These are phyloP conservation scores for Hirsutella thompsonii DNA, from an alignment of 2,329 filamentous ascomycete species.

Conservation along the genomic window DNA sequence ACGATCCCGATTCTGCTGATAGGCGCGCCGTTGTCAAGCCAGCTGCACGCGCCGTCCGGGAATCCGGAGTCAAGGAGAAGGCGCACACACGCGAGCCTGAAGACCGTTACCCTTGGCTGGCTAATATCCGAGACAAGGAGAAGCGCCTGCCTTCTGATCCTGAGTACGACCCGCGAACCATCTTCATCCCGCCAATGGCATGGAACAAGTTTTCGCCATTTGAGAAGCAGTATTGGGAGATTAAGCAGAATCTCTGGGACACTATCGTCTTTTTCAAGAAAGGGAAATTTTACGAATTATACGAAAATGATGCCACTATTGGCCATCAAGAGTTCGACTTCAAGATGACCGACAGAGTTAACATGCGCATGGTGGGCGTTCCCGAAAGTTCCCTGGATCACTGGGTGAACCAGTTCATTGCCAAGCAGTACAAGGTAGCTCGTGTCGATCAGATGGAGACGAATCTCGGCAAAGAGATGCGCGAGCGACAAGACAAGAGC, in stretches of 20 bases:
- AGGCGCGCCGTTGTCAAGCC: constrained; percentile 22
- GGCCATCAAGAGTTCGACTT: constrained; percentile 95
- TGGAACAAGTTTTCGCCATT: constrained; percentile 83
- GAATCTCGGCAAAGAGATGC: constrained; percentile 93
- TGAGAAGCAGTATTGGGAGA: constrained; percentile 98
- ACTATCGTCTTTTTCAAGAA: constrained; percentile 99
- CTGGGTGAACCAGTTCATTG: constrained; percentile 97
- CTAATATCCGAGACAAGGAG: constrained; percentile 74
- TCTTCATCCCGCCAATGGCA: constrained; percentile 76
- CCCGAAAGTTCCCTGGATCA: constrained; percentile 90
- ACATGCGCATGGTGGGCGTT: constrained; percentile 99
- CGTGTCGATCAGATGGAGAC: constrained; percentile 95
- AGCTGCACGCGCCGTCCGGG: constrained; percentile 13
- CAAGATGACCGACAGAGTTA: constrained; percentile 94
- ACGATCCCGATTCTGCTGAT: constrained; percentile 34
- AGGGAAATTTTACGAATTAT: constrained; percentile 97
- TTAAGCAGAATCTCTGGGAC: constrained; percentile 96
- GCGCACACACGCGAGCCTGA: constrained; percentile 74
- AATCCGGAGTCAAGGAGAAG: constrained; percentile 42
- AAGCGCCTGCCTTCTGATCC: constrained; percentile 65
- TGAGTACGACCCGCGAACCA: constrained; percentile 80
- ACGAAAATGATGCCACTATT: constrained; percentile 93
- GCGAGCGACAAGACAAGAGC: constrained; percentile 62
- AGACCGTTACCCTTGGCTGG: constrained; percentile 81
- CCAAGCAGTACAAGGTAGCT: constrained; percentile 95